Conservation (phyloP, 129 eudicot genomes). For the Lonicera japonica region DNA sequence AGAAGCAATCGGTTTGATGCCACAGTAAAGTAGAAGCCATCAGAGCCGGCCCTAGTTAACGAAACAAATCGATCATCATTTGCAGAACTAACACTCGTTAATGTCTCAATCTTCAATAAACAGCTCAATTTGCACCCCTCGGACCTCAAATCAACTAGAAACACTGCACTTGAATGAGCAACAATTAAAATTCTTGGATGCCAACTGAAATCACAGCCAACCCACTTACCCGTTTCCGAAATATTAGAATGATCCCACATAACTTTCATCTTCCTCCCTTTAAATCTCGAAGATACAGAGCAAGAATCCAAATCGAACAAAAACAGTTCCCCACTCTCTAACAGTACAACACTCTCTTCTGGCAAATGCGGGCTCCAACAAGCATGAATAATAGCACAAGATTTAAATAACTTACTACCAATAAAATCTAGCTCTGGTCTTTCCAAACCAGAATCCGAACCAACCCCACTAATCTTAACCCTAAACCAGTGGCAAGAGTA, state of each 20-base stretch:
- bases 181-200: slow-evolving; percentile 63
- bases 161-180: slow-evolving; percentile 37
- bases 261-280: slow-evolving; percentile 23
- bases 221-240: slow-evolving; percentile 40
- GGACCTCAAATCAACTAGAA: slow-evolving; percentile 60
- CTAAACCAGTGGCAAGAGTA: slow-evolving; percentile 39
- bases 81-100: background rate
- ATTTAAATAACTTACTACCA: slow-evolving; percentile 30
- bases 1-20: slow-evolving; percentile 46
- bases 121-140: slow-evolving; percentile 22
- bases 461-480: slow-evolving; percentile 17
- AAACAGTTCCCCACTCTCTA: slow-evolving; percentile 52
- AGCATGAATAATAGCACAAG: slow-evolving; percentile 38
- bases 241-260: slow-evolving; percentile 24
- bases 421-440: slow-evolving; percentile 23
- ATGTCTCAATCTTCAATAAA: slow-evolving; percentile 39
- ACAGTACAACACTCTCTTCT: slow-evolving; percentile 53
- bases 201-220: slow-evolving; percentile 80
- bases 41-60: slow-evolving; percentile 42
- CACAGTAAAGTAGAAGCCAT: slow-evolving; percentile 39
- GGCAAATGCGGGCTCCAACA: slow-evolving; percentile 82
- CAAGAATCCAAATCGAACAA: slow-evolving; percentile 51
- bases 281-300: slow-evolving; percentile 13
- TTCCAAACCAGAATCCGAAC: slow-evolving; percentile 6
- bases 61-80: slow-evolving; percentile 46